A percentile compares a stretch with the other conserved stretches of the same genome.
phyloP scores from a whole-genome alignment of 176 grass and related monocot species.

The Echinochloa phyllopogon region DNA sequence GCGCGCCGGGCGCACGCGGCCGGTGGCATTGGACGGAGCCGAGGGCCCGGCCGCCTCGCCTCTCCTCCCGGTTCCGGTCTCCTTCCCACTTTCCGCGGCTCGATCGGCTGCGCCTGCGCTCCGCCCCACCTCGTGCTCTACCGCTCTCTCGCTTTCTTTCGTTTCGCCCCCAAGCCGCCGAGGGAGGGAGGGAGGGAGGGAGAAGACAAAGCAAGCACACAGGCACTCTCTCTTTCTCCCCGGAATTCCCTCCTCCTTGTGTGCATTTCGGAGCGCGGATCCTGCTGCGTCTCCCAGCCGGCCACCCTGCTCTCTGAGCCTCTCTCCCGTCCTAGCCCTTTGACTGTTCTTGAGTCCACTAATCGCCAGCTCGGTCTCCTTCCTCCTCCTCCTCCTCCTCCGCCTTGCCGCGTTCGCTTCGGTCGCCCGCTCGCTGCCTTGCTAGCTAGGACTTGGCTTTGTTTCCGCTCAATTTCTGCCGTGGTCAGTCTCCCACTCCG shows the following conservation, averaged over 20 bases:
- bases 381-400: not conserved
- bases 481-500: not conserved
- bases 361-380: not conserved
- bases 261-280: conserved; percentile 14
- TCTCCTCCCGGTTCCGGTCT: not conserved
- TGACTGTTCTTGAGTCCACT: conserved; percentile 36
- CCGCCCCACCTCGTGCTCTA: conserved; percentile 14
- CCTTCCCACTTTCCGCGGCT: conserved; percentile 40
- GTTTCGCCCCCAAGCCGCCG: not conserved
- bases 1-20: conserved; percentile 7
- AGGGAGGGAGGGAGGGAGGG: not conserved
- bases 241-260: not conserved
- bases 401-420: not conserved
- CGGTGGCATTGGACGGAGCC: not conserved
- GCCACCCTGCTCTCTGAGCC: not conserved
- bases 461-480: not conserved
- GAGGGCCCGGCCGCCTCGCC: not conserved
- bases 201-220: not conserved
- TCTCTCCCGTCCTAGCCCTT: not conserved
- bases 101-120: not conserved
- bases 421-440: not conserved
- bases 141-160: not conserved
- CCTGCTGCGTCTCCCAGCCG: not conserved
- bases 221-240: not conserved
- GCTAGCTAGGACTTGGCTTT: not conserved